These are phyloP conservation scores for Thalassiosira ordinaria DNA, from an alignment of 352 stramenopile species.

Conservation along the genomic window DNA sequence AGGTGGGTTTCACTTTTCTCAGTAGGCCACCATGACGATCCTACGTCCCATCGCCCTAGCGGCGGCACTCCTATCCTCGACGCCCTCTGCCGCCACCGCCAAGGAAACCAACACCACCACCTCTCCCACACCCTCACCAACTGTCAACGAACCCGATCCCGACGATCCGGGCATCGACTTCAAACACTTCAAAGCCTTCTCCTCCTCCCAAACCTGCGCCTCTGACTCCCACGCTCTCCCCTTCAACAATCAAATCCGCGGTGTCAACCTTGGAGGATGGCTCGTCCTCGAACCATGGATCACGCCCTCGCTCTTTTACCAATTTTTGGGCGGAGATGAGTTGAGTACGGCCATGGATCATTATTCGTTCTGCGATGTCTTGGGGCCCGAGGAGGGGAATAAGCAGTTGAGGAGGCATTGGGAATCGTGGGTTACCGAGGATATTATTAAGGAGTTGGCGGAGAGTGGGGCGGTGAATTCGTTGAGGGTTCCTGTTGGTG, in stretches of 20 bases:
- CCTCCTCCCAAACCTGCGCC: conserved; percentile 70
- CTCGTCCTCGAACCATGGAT: conserved; percentile 96
- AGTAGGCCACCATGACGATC: too few relatives aligned
- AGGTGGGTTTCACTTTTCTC: too few relatives aligned
- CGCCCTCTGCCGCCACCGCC: background rate
- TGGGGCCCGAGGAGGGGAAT: conserved; percentile 91
- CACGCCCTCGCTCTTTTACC: conserved; percentile 94
- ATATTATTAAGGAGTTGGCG: conserved; percentile 90
- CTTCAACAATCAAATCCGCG: conserved; percentile 88
- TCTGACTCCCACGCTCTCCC: conserved; percentile 70
- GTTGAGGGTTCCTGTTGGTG: conserved; percentile 90
- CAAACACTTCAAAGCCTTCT: conserved; percentile 72
- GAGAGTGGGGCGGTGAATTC: conserved; percentile 72
- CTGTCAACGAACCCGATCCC: conserved; percentile 1
- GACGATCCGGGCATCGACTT: conserved; percentile 37
- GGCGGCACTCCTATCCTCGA: too few relatives aligned
- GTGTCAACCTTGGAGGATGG: conserved; percentile 93
- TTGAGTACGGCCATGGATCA: conserved; percentile 90
- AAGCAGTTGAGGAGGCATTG: conserved; percentile 92
- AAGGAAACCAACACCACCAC: background rate
- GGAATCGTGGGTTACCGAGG: conserved; percentile 93
- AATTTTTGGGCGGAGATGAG: conserved; percentile 91
- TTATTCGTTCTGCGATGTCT: conserved; percentile 90
- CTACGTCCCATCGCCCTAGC: conserved; percentile 1
- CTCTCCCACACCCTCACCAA: background rate